A percentile compares a stretch with the other conserved stretches of the same genome.
Conservation (phyloP, 768 basidiomycete genomes). For the Hygrophorus russula region DNA sequence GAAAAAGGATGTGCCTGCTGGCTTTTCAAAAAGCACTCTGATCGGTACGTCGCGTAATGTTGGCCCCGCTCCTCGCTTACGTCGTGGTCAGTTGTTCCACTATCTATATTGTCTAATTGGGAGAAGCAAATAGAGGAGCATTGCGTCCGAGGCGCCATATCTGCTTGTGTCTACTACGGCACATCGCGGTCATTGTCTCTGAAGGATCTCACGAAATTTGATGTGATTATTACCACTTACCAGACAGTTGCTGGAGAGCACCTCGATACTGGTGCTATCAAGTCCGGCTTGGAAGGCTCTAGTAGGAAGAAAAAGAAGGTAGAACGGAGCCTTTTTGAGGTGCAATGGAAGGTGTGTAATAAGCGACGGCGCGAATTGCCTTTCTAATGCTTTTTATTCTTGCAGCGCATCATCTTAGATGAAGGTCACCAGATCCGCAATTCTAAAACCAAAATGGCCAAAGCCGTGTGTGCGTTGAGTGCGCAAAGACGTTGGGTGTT, state of each 20-base stretch:
- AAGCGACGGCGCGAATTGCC: no score
- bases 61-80: background rate
- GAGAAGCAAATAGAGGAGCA: conserved; percentile 77
- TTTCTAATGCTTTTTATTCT: no score
- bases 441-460: conserved; percentile 74
- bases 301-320: conserved; percentile 55
- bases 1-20: conserved; percentile 44
- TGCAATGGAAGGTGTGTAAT: conserved; percentile 68
- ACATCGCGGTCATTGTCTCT: conserved; percentile 46
- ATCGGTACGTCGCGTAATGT: conserved; percentile 43
- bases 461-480: conserved; percentile 47
- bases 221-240: conserved; percentile 80
- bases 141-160: conserved; percentile 39
- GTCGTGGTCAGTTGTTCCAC: conserved; percentile 51
- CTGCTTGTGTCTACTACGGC: conserved; percentile 62
- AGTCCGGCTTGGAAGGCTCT: conserved; percentile 17
- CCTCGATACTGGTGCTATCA: conserved; percentile 10
- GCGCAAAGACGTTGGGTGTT: conserved; percentile 74
- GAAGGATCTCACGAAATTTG: conserved; percentile 50
- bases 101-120: conserved; percentile 84
- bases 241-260: conserved; percentile 56
- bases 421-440: conserved; percentile 88
- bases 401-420: conserved; percentile 68
- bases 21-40: conserved; percentile 59
- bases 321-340: conserved; percentile 46